Percentiles rank a stretch among this genome's conserved stretches.
Conservation (phyloP, 2,329 filamentous ascomycete genomes). For the Fusarium marasasianum region DNA sequence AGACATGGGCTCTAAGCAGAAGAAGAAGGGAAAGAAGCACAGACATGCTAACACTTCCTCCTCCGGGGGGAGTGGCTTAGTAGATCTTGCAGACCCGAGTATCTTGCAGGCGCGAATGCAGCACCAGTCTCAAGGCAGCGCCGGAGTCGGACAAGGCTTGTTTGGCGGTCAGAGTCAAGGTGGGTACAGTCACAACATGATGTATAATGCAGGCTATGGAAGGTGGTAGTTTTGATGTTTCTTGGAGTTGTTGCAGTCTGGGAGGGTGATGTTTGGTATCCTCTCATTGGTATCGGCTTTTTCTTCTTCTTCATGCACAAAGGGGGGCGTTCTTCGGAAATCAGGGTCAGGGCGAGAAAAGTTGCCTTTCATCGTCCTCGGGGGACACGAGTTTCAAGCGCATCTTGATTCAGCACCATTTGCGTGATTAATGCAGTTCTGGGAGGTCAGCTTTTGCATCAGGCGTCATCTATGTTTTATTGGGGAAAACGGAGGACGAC, state of each 20-base stretch:
- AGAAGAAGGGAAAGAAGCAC: constrained; percentile 99
- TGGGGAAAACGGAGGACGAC: constrained; percentile 38
- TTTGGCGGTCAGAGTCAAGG: constrained; percentile 91
- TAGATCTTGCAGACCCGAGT: constrained; percentile 99
- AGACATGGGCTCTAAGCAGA: constrained; percentile 95
- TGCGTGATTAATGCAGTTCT: constrained; percentile 43
- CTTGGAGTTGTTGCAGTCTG: constrained; percentile 26
- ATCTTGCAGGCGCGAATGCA: constrained; percentile 98
- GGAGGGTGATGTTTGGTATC: constrained; percentile 37
- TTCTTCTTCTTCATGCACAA: constrained; percentile 33
- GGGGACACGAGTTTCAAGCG: constrained; percentile 44
- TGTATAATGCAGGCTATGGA: constrained; percentile 78
- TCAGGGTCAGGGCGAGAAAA: constrained; percentile 33
- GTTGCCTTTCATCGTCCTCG: constrained; percentile 38
- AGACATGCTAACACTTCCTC: constrained; percentile 99
- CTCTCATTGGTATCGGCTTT: constrained; percentile 35
- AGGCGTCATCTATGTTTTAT: constrained; percentile 45
- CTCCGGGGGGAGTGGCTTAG: constrained; percentile 98
- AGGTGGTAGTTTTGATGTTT: constrained; percentile 66
- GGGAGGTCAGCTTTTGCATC: constrained; percentile 44
- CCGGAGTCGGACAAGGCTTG: constrained; percentile 86
- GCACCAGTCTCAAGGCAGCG: constrained; percentile 83
- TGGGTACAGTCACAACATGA: constrained; percentile 91
- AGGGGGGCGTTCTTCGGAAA: constrained; percentile 45
- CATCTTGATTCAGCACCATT: constrained; percentile 48